Percentiles rank a stretch among this genome's conserved stretches.
These are phyloP conservation scores for Dryas drummondii DNA, from an alignment of 306 rosid species.

Conservation along the genomic window DNA sequence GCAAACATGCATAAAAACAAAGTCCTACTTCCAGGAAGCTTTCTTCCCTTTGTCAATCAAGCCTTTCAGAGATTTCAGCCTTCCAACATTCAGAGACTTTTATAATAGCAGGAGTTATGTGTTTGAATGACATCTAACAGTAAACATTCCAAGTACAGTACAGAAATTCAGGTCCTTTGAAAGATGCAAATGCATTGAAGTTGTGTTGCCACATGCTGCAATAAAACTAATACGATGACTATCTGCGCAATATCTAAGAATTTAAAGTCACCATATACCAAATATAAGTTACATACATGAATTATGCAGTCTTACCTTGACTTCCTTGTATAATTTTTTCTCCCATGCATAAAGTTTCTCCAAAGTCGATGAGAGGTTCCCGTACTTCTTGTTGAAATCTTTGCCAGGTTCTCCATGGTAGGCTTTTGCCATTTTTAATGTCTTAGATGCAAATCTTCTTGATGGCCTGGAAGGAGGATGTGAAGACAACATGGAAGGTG, in stretches of 20 bases:
- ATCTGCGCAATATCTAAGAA: background rate
- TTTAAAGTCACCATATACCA: background rate
- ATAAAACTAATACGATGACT: background rate
- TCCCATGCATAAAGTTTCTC: slow-evolving; percentile 95
- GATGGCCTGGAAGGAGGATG: slow-evolving; percentile 37
- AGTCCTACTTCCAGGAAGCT: too few species aligned
- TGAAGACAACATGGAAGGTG: slow-evolving; percentile 60
- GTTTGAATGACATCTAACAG: too few species aligned
- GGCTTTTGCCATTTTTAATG: slow-evolving; percentile 67
- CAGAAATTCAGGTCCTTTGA: background rate
- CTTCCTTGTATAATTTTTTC: slow-evolving; percentile 88
- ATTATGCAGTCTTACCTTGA: slow-evolving; percentile 58
- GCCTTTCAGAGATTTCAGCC: too few species aligned
- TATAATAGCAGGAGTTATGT: too few species aligned
- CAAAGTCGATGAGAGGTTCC: slow-evolving; percentile 78
- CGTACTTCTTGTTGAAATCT: slow-evolving; percentile 49
- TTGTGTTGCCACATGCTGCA: background rate
- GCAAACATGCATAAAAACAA: too few species aligned
- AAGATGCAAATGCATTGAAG: background rate
- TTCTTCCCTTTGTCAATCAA: too few species aligned
- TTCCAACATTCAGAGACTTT: too few species aligned
- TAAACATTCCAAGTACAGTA: background rate
- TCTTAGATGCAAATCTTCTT: slow-evolving; percentile 49
- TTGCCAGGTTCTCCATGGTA: slow-evolving; percentile 55
- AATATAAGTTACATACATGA: background rate